Evolutionary conservation across 805 yeast genomes (phyloP), one percentile per base, ranked within the genome.

Genomic region (Kazachstania kunashirensis): DNA sequence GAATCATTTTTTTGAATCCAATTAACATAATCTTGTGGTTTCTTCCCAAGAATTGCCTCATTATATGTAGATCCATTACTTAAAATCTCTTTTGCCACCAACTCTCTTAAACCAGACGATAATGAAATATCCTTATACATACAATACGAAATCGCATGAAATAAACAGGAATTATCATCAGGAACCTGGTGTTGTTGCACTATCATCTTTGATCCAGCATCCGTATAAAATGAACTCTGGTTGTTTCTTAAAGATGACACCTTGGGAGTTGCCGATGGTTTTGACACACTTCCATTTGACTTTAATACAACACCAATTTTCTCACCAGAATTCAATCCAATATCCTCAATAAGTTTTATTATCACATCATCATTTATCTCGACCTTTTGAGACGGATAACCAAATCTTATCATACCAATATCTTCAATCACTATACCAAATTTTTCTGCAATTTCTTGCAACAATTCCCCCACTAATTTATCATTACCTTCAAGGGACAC

Each of bases 141-240:
- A 10, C 75, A 70, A 46, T 73, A 75, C 2, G 77, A 65, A 2
- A 82, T 64, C 0, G 88, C 67, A 46, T 80, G 74, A 60, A 82
- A 82, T 37, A 82, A 58, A 51, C 94, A 82, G 7, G 89, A 79
- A 52, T 82, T 82, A 55, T 82, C 89, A 51, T 82, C 86, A 0
- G 83, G 79, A 39, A 80, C 73, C 34, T 71, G 68, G 20, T 83
- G 67, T 6, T 79, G 60, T 7, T 69, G 65, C 14, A 77, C 47
- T 34, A 59, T 59, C 5, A 62, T 18, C 13, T 29, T 24, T 4
- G 23, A 57, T 14, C 59, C 47, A 9, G 39, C 46, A 3, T 41
- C 33, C 19, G 44, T 46, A n/a, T 38, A 47, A 15, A 41, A 31
- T n/a, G 20, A 27, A 24, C 40, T 23, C 32, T 45, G 38, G 23